A percentile compares a stretch with the other conserved stretches of the same genome.
These are phyloP conservation scores for Verticillium dahliae DNA, from an alignment of 2,329 filamentous ascomycete species.

Conservation along the genomic window DNA sequence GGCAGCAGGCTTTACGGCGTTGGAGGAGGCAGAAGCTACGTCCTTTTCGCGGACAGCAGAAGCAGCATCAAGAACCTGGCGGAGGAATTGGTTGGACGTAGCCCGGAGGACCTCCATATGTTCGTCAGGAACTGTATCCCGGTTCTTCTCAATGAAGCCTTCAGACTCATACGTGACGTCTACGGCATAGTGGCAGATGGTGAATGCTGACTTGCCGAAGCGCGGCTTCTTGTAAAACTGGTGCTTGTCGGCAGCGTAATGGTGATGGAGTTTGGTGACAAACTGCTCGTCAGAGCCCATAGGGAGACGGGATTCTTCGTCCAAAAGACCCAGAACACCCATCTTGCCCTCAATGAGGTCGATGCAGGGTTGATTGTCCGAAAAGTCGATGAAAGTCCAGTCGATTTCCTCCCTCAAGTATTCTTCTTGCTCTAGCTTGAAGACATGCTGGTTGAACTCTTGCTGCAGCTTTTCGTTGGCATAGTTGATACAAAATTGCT, in stretches of 20 bases:
- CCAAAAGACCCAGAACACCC: slow-evolving; percentile 83
- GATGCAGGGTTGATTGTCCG: slow-evolving; percentile 98
- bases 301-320: slow-evolving; percentile 92
- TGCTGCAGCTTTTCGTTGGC: slow-evolving; percentile 99
- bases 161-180: slow-evolving; percentile 99
- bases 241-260: slow-evolving; percentile 85
- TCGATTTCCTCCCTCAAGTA: slow-evolving; percentile 95
- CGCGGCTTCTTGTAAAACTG: slow-evolving; percentile 98
- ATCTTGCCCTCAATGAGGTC: slow-evolving; percentile 97
- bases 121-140: slow-evolving; percentile 96
- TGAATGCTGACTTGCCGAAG: slow-evolving; percentile 96
- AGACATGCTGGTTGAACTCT: slow-evolving; percentile 98
- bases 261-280: slow-evolving; percentile 90
- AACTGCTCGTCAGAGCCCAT: slow-evolving; percentile 98
- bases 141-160: slow-evolving; percentile 98
- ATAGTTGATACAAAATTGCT: slow-evolving; percentile 99
- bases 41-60: slow-evolving; percentile 88
- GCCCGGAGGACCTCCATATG: slow-evolving; percentile 88
- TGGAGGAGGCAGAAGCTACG: slow-evolving; percentile 52
- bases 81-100: slow-evolving; percentile 80
- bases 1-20: slow-evolving; percentile 71
- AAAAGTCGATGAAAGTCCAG: slow-evolving; percentile 99
- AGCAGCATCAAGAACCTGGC: slow-evolving; percentile 77
- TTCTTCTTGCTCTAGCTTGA: slow-evolving; percentile 98
- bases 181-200: slow-evolving; percentile 95